Percentiles rank a stretch among this genome's conserved stretches.
These are phyloP conservation scores for Naganishia randhawae DNA, from an alignment of 768 basidiomycete genomes.

Conservation along the genomic window DNA sequence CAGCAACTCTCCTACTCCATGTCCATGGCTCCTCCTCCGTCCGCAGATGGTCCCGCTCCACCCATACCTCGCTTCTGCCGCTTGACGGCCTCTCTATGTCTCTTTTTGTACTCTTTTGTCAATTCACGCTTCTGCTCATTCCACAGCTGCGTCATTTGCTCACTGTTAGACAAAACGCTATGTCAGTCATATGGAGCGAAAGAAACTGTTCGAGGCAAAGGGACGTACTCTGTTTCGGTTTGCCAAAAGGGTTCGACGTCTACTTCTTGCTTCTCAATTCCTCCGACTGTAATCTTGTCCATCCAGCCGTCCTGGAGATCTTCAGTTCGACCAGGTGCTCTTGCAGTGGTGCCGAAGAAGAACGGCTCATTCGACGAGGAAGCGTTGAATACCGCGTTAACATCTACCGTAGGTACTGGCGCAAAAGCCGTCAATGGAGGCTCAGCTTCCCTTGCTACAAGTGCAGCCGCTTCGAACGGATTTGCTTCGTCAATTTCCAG, in stretches of 20 bases:
- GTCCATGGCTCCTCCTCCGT: slow-evolving; percentile 12
- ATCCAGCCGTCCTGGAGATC: slow-evolving; percentile 17
- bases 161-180: slow-evolving; percentile 28
- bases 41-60: slow-evolving; percentile 10
- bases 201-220: too few relatives aligned
- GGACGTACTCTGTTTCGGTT: slow-evolving; percentile 37
- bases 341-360: slow-evolving; percentile 19
- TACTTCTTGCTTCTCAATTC: slow-evolving; percentile 28
- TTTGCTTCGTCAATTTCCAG: slow-evolving; percentile 42
- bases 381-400: slow-evolving; percentile 18
- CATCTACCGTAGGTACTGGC: background rate
- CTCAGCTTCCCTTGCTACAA: background rate
- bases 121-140: slow-evolving; percentile 45
- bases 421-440: background rate
- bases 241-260: slow-evolving; percentile 34
- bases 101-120: slow-evolving; percentile 50
- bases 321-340: slow-evolving; percentile 1
- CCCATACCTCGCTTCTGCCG: slow-evolving; percentile 38
- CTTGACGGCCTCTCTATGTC: slow-evolving; percentile 51
- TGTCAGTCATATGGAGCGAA: background rate
- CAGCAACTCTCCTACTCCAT: background rate
- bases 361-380: slow-evolving; percentile 10
- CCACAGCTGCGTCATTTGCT: slow-evolving; percentile 48
- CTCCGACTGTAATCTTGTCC: slow-evolving; percentile 22
- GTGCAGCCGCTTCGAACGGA: slow-evolving; percentile 7